Percentiles rank a stretch among this genome's conserved stretches.
phyloP scores from a whole-genome alignment of 78 protist species.

The Ministeria vibrans region DNA sequence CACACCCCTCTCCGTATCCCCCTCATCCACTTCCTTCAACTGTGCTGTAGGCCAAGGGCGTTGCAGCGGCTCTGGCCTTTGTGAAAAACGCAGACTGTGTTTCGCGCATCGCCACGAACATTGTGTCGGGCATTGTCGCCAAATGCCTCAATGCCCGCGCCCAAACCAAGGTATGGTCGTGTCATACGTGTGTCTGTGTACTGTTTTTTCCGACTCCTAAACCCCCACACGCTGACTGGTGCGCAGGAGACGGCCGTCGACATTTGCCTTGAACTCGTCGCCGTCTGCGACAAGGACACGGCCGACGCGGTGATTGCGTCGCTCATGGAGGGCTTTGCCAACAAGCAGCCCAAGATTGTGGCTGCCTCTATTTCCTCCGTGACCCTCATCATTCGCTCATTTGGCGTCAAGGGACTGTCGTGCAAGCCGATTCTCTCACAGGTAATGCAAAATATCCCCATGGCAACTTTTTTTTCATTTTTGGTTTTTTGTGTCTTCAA shows the following conservation, averaged over 20 bases:
- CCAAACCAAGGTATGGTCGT: background rate
- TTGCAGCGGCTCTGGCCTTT: background rate
- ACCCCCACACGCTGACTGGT: background rate
- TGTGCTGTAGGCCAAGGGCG: background rate
- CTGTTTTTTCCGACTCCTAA: background rate
- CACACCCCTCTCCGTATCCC: too few relatives aligned
- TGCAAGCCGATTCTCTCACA: background rate
- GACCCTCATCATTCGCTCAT: background rate
- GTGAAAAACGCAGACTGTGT: background rate
- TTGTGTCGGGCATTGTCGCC: background rate
- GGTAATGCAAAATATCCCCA: background rate
- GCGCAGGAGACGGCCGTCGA: background rate
- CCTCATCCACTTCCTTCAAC: too few relatives aligned
- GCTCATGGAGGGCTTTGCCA: background rate
- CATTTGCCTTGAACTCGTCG: background rate
- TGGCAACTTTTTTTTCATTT: too few relatives aligned
- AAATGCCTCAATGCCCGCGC: background rate
- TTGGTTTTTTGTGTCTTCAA: too few relatives aligned
- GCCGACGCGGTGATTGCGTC: background rate
- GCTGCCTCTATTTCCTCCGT: background rate
- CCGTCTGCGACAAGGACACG: background rate
- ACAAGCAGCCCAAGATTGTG: slow-evolving; percentile 6
- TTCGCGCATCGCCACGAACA: background rate
- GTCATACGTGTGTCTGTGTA: background rate
- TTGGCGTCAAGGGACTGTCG: background rate